Evolutionary conservation across 2,329 filamentous ascomycete genomes (phyloP), one percentile per base, ranked within the genome.

Genomic region (Colletotrichum eleusines): DNA sequence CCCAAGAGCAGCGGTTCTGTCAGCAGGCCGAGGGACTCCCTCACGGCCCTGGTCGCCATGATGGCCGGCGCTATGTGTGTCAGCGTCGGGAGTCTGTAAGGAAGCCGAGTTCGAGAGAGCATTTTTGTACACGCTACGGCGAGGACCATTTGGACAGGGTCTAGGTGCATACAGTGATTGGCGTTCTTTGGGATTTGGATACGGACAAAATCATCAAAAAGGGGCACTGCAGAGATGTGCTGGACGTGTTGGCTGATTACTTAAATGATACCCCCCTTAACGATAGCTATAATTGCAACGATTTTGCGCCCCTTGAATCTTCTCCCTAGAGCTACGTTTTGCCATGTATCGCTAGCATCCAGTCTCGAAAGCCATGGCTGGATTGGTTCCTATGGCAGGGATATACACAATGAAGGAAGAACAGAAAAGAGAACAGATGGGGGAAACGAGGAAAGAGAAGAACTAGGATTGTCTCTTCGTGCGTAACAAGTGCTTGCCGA

Each of bases 41-140:
- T 69, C 28, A 51, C 51, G 68, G 60, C 73, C 69, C 51, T 78
- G 75, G 28, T 74, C 75, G 18, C 76, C 75, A 7, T 72, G 73
- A 23, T 78, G 76, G 18, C 58, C 38, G 33, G 71, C 73, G 60
- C 57, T 0, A 26, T 55, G 23, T 28, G 57, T 33, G n/a, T 71
- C 1, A 61, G 70, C 18, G 18, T 38, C 20, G 59, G 51, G 14
- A 42, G 20, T 23, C 3, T 58, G 6, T 71, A 58, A 40, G 23
- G 7, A 33, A 40, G 7, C 26, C 23, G 16, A 38, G 44, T 12
- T 50, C 7, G 16, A 16, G 8, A 20, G 44, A 33, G 31, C 26
- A 51, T 63, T 11, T 66, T 28, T 66, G 46, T 26, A 31, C 55
- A 18, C n/a, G 38, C 9, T 18, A 35, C 20, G 46, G 12, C 2